Conservation (phyloP, 2,329 filamentous ascomycete genomes). For the Chaetomium olivaceum region DNA sequence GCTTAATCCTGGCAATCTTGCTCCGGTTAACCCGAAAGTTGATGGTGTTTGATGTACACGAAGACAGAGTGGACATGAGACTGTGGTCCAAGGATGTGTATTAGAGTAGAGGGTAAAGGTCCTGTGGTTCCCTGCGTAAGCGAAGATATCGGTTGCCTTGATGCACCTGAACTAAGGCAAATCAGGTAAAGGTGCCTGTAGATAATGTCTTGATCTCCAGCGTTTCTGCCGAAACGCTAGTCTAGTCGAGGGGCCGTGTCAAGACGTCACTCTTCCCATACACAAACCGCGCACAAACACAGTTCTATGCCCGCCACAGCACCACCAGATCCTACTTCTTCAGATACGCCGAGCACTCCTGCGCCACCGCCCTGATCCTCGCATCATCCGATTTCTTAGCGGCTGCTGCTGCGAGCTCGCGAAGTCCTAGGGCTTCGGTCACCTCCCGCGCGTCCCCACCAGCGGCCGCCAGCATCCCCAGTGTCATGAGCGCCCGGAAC, state of each 20-base stretch:
- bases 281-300: neutral
- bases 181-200: neutral
- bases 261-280: neutral
- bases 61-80: neutral
- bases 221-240: neutral
- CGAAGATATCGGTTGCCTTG: neutral
- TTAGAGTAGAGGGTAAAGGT: neutral
- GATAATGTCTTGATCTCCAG: neutral
- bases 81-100: neutral
- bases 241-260: neutral
- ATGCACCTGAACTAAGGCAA: neutral
- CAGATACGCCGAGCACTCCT: slow-evolving; percentile 44
- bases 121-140: neutral
- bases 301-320: too few relatives aligned
- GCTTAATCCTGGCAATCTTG: too few relatives aligned
- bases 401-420: slow-evolving; percentile 45
- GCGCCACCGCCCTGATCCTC: slow-evolving; percentile 49
- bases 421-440: slow-evolving; percentile 46
- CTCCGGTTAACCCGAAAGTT: neutral
- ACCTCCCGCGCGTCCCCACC: slow-evolving; percentile 49
- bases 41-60: neutral
- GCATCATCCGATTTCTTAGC: slow-evolving; percentile 48
- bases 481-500: slow-evolving; percentile 77
- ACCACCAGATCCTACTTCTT: neutral
- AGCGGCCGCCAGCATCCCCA: slow-evolving; percentile 73